These are phyloP conservation scores for Globisporangium takayamanum DNA, from an alignment of 352 stramenopile genomes.

Conservation along the genomic window DNA sequence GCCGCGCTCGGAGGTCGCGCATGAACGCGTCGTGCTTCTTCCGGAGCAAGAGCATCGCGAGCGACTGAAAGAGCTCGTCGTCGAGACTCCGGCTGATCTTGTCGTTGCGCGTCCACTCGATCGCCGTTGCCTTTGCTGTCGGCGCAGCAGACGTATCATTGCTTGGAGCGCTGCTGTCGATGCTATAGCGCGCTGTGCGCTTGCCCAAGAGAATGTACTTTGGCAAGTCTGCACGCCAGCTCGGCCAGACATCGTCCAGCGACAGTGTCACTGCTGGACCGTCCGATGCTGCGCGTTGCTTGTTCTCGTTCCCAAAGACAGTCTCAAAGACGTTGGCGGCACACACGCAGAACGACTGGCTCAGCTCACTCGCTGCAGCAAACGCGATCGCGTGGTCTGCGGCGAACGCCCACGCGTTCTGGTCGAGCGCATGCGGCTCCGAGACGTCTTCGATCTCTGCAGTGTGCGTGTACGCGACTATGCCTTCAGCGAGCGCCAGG, in stretches of 20 bases:
- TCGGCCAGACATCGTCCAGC: slow-evolving; percentile 34
- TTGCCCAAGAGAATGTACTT: slow-evolving; percentile 61
- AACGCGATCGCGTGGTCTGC: slow-evolving; percentile 15
- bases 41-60: slow-evolving; percentile 41
- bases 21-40: slow-evolving; percentile 50
- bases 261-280: too few relatives aligned
- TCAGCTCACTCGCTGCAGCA: slow-evolving; percentile 17
- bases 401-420: slow-evolving; percentile 24
- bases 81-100: slow-evolving; percentile 20
- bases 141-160: too few relatives aligned
- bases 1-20: slow-evolving; percentile 28
- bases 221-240: slow-evolving; percentile 29
- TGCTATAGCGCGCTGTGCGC: slow-evolving; percentile 41
- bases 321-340: slow-evolving; percentile 31
- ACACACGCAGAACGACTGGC: slow-evolving; percentile 19
- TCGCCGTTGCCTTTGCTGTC: slow-evolving; percentile 8
- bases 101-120: slow-evolving; percentile 28
- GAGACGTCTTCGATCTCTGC: slow-evolving; percentile 30
- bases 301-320: slow-evolving; percentile 5
- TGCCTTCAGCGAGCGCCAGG: slow-evolving; percentile 35
- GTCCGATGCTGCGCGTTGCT: too few relatives aligned
- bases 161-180: slow-evolving; percentile 1
- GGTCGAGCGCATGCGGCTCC: slow-evolving; percentile 32
- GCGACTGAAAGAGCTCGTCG: slow-evolving; percentile 15
- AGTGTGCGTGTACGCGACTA: slow-evolving; percentile 39